Evolutionary conservation across 2,329 filamentous ascomycete species (phyloP).

Genomic region (Trichoderma brevicompactum): DNA sequence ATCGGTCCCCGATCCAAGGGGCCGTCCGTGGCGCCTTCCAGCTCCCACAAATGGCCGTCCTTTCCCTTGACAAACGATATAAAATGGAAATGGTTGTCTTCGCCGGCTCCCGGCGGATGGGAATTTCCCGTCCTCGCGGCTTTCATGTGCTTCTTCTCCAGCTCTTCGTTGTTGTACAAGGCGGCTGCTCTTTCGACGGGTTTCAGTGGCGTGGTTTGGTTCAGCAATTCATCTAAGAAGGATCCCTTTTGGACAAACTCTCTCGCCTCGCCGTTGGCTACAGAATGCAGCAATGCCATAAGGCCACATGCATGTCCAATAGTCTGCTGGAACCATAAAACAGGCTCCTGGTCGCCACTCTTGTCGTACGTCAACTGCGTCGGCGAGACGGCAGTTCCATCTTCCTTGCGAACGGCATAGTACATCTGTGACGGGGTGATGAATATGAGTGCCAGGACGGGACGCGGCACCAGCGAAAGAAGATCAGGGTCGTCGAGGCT

Average conservation of each 20-base stretch:
- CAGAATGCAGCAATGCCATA: slow-evolving; percentile 74
- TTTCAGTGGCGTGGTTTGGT: slow-evolving; percentile 63
- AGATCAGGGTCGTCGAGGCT: slow-evolving; percentile 77
- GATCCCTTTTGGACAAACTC: slow-evolving; percentile 58
- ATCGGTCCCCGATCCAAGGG: slow-evolving; percentile 69
- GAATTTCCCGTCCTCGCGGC: slow-evolving; percentile 73
- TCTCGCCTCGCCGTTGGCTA: slow-evolving; percentile 69
- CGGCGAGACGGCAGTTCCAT: slow-evolving; percentile 34
- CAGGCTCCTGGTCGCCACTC: slow-evolving; percentile 57
- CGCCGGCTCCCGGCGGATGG: slow-evolving; percentile 62
- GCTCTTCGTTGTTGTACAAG: slow-evolving; percentile 69
- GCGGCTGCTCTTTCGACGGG: slow-evolving; percentile 67
- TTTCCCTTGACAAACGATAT: slow-evolving; percentile 76
- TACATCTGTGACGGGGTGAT: slow-evolving; percentile 68
- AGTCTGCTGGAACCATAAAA: slow-evolving; percentile 84
- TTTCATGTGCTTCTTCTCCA: slow-evolving; percentile 74
- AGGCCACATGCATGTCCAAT: slow-evolving; percentile 83
- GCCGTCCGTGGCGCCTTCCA: slow-evolving; percentile 76
- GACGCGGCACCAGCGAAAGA: slow-evolving; percentile 72
- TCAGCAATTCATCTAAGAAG: slow-evolving; percentile 62
- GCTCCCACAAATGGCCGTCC: slow-evolving; percentile 72
- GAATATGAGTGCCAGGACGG: slow-evolving; percentile 75
- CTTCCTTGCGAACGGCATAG: slow-evolving; percentile 47
- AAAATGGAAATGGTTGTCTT: slow-evolving; percentile 72
- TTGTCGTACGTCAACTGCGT: slow-evolving; percentile 41